Base-by-base conservation (phyloP, 1,139 yeast species). In the Sugiyamaella neomexicana region DNA sequence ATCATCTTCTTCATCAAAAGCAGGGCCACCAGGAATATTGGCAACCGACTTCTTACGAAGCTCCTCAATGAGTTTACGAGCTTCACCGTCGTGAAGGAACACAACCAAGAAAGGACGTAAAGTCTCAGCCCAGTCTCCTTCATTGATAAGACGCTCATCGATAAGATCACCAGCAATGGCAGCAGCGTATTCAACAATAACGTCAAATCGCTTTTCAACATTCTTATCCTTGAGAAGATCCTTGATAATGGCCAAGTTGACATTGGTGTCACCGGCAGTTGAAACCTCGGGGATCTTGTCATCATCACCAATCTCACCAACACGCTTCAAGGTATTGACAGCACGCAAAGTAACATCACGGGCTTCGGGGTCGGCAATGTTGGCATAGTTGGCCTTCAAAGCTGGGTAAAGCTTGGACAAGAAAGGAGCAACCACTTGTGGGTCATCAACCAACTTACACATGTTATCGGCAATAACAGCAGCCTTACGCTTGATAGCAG, bases 401-500 rank as follows among this genome's bases (percentile, higher is more conserved):
- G 97, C 89, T 75, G 99, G 99, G 81, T 89, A 87, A 74, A 93
- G 85, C 75, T 86, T 88, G 78, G 81, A 80, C 88, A 93, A 81
- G 87, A 93, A 93, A 68, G 99, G 99, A 81, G 98, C 98, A 80
- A 93, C 96, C 73, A 93, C 93, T 82, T 93, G 98, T 68, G 99
- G 99, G 76, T 93, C 99, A 74, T 93, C 98, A 80, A 93, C 99
- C 79, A 93, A 89, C 82, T 93, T 93, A 88, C 99, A 93, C 99
- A 93, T 93, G 95, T 93, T 93, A 78, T 93, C 99, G 71, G 91
- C 88, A 78, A 93, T 93, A 75, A 93, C 99, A 69, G 99, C 99
- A 72, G 98, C 86, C 84, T 93, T 93, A 85, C 99, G 91, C 88
- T 93, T 93, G 82, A 93, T 93, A 68, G 98, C 82, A 68, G 99